These are phyloP conservation scores for Penicillium manginii DNA, from an alignment of 495 filamentous ascomycete species.

Conservation along the genomic window DNA sequence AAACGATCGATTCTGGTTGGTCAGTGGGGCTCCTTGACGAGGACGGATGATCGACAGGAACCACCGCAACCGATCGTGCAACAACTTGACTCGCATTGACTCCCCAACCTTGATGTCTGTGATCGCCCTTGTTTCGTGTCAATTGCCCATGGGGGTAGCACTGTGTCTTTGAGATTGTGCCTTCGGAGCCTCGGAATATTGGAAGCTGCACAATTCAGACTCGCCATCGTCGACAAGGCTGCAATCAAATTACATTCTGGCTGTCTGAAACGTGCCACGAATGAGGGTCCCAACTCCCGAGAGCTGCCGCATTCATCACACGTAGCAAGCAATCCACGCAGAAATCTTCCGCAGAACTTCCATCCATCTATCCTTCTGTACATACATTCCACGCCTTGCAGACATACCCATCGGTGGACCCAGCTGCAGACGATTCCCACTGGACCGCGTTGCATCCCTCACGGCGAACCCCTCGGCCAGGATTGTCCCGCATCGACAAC, in stretches of 20 bases:
- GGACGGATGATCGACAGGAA: slow-evolving; percentile 30
- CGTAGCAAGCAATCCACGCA: background rate
- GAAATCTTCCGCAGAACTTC: background rate
- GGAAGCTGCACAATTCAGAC: no score
- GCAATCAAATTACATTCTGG: background rate
- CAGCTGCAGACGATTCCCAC: slow-evolving; percentile 8
- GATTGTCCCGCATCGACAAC: slow-evolving; percentile 23
- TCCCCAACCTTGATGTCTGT: background rate
- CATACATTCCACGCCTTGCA: slow-evolving; percentile 32
- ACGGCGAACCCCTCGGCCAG: slow-evolving; percentile 23
- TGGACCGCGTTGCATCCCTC: slow-evolving; percentile 30
- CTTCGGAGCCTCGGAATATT: background rate
- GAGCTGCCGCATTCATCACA: slow-evolving; percentile 17
- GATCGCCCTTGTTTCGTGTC: slow-evolving; percentile 25
- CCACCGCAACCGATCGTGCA: slow-evolving; percentile 25
- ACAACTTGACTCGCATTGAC: slow-evolving; percentile 6
- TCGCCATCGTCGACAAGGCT: background rate
- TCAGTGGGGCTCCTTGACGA: slow-evolving; percentile 4
- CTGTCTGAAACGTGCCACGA: slow-evolving; percentile 3
- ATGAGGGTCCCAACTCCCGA: background rate
- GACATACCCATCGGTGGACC: slow-evolving; percentile 24
- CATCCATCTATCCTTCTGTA: slow-evolving; percentile 7
- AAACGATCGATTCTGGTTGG: slow-evolving; percentile 8
- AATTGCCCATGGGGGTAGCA: background rate
- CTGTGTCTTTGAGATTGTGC: no score